Conservation (phyloP, 306 rosid species). For the Begonia masoniana region DNA sequence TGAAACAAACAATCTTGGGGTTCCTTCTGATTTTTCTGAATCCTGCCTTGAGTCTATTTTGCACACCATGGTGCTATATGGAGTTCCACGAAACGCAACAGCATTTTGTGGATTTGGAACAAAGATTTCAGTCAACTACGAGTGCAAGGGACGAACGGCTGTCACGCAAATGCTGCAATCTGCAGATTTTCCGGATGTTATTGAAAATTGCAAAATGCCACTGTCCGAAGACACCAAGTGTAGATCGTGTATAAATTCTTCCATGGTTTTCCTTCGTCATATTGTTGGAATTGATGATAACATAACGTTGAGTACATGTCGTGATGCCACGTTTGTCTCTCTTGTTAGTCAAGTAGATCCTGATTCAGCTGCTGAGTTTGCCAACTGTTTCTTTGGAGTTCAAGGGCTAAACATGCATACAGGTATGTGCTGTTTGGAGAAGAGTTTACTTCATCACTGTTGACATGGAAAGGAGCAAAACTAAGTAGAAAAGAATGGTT, state of each 20-base stretch:
- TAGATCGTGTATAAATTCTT: constrained; percentile 69
- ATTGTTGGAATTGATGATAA: constrained; percentile 56
- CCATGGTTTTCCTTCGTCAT: constrained; percentile 56
- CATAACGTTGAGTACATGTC: constrained; percentile 71
- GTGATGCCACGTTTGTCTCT: constrained; percentile 77
- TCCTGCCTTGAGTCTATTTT: constrained; percentile 55
- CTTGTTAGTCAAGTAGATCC: constrained; percentile 71
- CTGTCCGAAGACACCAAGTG: constrained; percentile 56
- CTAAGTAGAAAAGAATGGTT: too few species aligned
- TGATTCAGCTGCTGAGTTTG: constrained; percentile 48
- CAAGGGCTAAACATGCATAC: constrained; percentile 48
- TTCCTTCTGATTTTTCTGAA: constrained; percentile 43
- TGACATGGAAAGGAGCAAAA: too few species aligned
- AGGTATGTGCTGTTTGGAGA: constrained; percentile 24
- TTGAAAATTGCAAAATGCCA: constrained; percentile 45
- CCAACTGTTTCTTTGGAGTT: constrained; percentile 86
- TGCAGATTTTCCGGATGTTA: constrained; percentile 58
- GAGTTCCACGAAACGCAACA: constrained; percentile 64
- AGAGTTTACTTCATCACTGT: too few species aligned
- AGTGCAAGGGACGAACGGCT: constrained; percentile 72
- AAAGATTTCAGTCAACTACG: constrained; percentile 72
- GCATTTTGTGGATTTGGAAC: constrained; percentile 79
- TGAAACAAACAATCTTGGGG: constrained; percentile 65
- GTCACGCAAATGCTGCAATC: constrained; percentile 72
- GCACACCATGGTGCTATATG: constrained; percentile 53